Evolutionary conservation across 306 rosid genomes (phyloP), one percentile per base, ranked within the genome.

Genomic region (Elaeagnus macrophylla): DNA sequence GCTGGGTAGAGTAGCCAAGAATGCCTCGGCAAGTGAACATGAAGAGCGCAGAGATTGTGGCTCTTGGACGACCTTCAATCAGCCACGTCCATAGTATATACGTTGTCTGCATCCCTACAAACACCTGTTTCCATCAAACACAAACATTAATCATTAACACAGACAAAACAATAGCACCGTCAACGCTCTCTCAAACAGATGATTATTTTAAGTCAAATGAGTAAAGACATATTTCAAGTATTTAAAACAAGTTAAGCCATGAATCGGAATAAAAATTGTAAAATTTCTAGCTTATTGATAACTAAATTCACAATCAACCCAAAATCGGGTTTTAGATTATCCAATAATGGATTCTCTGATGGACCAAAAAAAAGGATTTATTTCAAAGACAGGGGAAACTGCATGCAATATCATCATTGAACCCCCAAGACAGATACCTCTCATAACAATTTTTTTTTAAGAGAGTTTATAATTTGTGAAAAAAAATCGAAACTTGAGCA

Each of bases 21-120:
- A 91, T 78, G 37, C 97, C 97, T 46, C 97, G 86, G 66, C 93
- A 91, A 0, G 97, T 91, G 80, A 91, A 91, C 93, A 86, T 91
- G 82, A 91, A 91, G 0, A 91, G 54, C 10, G 97, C 53, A 0
- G 97, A 50, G 25, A 91, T 84, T 8, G 95, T 84, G 5, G 97
- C 80, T 63, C 96, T 74, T 7, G 94, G 89, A 2, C 97, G 83
- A 10, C 97, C 96, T 76, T 91, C 97, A n/a, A 91, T 54, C 9
- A 91, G 46, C 86, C 88, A 91, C 6, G 94, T 71, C 94, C 95
- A 86, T 35, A 86, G 35, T 13, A 91, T 91, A 17, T 91, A 91
- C 5, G 67, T 75, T 8, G 94, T 80, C 81, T 91, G 97, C 97
- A 91, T 86, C 13, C 71, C 89, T 50, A 91, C 97, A 53, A 91